Conservation (phyloP, 805 yeast species). For the Hanseniaspora occidentalis region DNA sequence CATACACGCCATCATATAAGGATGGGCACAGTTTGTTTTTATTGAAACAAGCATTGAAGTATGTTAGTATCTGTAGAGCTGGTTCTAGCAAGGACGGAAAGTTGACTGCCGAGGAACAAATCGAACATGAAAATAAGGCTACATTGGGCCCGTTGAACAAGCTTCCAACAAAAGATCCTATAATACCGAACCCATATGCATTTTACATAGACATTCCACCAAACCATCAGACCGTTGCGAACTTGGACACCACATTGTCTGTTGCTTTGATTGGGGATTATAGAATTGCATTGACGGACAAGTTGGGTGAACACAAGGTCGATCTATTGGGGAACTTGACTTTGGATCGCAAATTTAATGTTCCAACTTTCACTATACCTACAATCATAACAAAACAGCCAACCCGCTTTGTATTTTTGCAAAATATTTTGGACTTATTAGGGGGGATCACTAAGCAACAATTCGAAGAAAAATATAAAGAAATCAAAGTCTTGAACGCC, state of each 20-base stretch:
- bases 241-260: neutral
- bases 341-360: slow-evolving; percentile 28
- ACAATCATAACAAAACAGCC: slow-evolving; percentile 6
- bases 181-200: neutral
- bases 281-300: slow-evolving; percentile 22
- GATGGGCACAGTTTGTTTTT: neutral
- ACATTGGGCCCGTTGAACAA: neutral
- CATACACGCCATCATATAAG: neutral
- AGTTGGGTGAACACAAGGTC: slow-evolving; percentile 35
- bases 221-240: neutral
- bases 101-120: neutral
- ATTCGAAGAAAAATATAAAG: slow-evolving; percentile 31
- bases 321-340: slow-evolving; percentile 26
- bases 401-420: neutral
- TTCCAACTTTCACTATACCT: slow-evolving; percentile 30
- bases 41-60: neutral
- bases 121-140: neutral
- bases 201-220: neutral
- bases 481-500: slow-evolving; percentile 26
- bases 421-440: slow-evolving; percentile 28
- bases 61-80: neutral
- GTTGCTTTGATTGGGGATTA: slow-evolving; percentile 8
- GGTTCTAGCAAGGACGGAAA: neutral
- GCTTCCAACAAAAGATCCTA: neutral
- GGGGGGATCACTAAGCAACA: slow-evolving; percentile 31